A percentile compares a stretch with the other conserved stretches of the same genome.
Evolutionary conservation across 2,329 filamentous ascomycete species (phyloP).

Genomic region (Shiraia sp.): DNA sequence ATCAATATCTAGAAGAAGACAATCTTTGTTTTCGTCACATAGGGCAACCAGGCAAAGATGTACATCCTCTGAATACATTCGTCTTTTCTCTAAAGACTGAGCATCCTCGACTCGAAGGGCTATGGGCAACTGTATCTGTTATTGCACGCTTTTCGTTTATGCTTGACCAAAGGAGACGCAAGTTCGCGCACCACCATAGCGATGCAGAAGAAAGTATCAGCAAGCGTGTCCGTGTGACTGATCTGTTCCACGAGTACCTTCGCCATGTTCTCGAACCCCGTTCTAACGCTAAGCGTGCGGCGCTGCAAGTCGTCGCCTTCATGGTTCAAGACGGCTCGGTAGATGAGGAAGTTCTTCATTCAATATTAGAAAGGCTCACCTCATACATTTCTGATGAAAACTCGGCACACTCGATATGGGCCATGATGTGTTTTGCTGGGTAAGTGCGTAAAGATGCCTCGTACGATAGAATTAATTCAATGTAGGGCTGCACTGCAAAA

Average conservation of each 20-base stretch:
- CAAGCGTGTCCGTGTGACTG: slow-evolving; percentile 46
- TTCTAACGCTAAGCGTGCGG: slow-evolving; percentile 49
- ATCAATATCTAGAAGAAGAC: slow-evolving; percentile 67
- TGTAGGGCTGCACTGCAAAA: slow-evolving; percentile 37
- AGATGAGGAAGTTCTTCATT: slow-evolving; percentile 56
- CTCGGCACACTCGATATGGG: slow-evolving; percentile 68
- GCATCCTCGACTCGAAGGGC: slow-evolving; percentile 30
- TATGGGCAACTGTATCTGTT: slow-evolving; percentile 45
- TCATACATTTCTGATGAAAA: slow-evolving; percentile 71
- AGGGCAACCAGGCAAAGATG: slow-evolving; percentile 36
- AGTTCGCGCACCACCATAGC: slow-evolving; percentile 17
- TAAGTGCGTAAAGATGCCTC: slow-evolving; percentile 46
- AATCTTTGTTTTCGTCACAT: slow-evolving; percentile 62
- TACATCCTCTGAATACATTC: slow-evolving; percentile 32
- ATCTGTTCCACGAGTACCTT: slow-evolving; percentile 47
- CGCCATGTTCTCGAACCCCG: slow-evolving; percentile 42
- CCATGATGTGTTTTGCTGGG: slow-evolving; percentile 81
- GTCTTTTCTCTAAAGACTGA: slow-evolving; percentile 42
- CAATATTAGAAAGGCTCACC: slow-evolving; percentile 62
- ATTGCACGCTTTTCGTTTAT: slow-evolving; percentile 45
- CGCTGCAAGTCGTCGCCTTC: slow-evolving; percentile 60
- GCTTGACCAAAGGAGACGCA: slow-evolving; percentile 34
- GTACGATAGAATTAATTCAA: slow-evolving; percentile 3
- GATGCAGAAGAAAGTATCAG: slow-evolving; percentile 21
- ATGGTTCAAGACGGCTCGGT: slow-evolving; percentile 44